These are phyloP conservation scores for Pulveroboletus sp. DNA, from an alignment of 768 basidiomycete genomes.

Conservation along the genomic window DNA sequence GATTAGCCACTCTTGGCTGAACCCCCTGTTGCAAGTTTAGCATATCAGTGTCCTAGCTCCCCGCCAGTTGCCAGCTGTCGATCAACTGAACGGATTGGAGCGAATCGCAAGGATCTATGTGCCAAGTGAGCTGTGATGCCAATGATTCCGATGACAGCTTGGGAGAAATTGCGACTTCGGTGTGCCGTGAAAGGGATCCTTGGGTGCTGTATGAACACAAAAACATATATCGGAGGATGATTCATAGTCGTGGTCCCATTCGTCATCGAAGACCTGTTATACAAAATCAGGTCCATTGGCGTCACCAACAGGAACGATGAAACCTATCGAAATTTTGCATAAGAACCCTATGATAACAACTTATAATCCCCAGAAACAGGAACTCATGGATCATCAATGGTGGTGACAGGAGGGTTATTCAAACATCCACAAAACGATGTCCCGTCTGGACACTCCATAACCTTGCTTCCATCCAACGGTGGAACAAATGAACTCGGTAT, in stretches of 20 bases:
- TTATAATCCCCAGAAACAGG: conserved; percentile 16
- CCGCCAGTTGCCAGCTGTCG: conserved; percentile 51
- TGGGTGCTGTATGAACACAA: conserved; percentile 30
- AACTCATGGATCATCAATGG: conserved; percentile 18
- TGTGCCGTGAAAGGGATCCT: conserved; percentile 9
- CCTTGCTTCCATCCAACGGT: conserved; percentile 33
- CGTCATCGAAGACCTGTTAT: conserved; percentile 4
- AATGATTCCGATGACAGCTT: not conserved
- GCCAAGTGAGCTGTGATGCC: not conserved
- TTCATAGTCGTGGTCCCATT: conserved; percentile 2
- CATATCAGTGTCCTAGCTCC: conserved; percentile 61
- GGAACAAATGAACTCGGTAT: conserved; percentile 70
- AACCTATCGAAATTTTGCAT: conserved; percentile 9
- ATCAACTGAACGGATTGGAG: conserved; percentile 43
- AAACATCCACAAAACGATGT: conserved; percentile 28
- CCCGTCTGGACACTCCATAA: conserved; percentile 47
- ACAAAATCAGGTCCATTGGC: conserved; percentile 17
- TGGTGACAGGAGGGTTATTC: conserved; percentile 10
- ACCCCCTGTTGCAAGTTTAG: no score
- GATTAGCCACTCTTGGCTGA: no score
- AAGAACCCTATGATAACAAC: conserved; percentile 6
- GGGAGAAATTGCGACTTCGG: not conserved
- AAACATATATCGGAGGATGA: conserved; percentile 4
- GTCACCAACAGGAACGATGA: conserved; percentile 15
- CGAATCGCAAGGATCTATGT: not conserved